These are phyloP conservation scores for Prunus mongolica DNA, from an alignment of 306 rosid species.

Conservation along the genomic window DNA sequence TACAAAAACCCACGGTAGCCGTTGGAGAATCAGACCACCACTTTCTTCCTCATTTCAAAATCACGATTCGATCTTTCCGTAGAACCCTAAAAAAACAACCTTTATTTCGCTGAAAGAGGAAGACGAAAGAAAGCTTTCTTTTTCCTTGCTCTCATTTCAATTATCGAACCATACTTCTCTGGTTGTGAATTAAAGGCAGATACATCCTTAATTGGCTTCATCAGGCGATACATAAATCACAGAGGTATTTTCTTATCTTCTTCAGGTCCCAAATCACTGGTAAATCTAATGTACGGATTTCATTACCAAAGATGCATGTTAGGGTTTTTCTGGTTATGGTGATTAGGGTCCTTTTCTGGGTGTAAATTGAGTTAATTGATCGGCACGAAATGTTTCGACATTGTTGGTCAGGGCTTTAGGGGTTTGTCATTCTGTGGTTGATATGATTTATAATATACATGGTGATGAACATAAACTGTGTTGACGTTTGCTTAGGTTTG, in stretches of 20 bases:
- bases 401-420: not conserved
- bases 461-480: not conserved
- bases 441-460: not conserved
- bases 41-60: conserved; percentile 20
- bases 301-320: not conserved
- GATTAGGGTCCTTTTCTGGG: not conserved
- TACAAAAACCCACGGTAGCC: conserved; percentile 33
- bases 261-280: not conserved
- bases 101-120: not conserved
- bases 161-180: not conserved
- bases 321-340: not conserved
- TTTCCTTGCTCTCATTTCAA: not conserved
- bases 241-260: not conserved
- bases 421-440: not conserved
- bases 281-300: not conserved
- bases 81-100: not conserved
- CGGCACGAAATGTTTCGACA: not conserved
- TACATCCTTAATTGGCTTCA: not conserved
- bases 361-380: not conserved
- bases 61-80: not conserved
- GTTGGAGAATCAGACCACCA: conserved; percentile 8
- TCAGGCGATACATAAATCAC: not conserved
- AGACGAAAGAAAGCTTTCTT: not conserved
- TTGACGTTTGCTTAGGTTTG: conserved; percentile 6
- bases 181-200: not conserved